phyloP scores from a whole-genome alignment of 257 asterid genomes.

The Thymus quinquecostatus region DNA sequence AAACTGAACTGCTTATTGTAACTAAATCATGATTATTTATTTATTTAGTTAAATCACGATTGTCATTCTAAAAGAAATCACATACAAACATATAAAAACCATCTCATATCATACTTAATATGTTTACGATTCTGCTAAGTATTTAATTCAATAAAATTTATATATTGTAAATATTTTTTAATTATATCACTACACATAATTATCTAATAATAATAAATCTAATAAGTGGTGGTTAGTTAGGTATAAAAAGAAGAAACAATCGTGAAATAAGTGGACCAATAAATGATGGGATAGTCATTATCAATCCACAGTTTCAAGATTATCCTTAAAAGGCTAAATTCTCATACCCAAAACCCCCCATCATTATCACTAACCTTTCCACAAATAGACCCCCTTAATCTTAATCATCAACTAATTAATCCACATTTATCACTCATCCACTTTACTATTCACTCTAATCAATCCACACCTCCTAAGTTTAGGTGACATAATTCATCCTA shows the following conservation, averaged over 20 bases:
- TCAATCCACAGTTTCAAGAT: conserved; percentile 34
- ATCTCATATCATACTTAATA: too few relatives aligned
- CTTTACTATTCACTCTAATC: background rate
- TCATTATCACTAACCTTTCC: conserved; percentile 55
- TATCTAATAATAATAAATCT: background rate
- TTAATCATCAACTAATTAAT: conserved; percentile 25
- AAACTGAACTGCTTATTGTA: conserved; percentile 15
- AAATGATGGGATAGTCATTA: conserved; percentile 44
- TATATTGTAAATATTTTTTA: too few relatives aligned
- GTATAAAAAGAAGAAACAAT: conserved; percentile 33
- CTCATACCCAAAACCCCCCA: conserved; percentile 29
- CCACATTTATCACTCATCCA: conserved; percentile 15
- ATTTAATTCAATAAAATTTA: too few relatives aligned
- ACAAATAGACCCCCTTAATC: conserved; percentile 36
- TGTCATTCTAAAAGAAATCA: too few relatives aligned
- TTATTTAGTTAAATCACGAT: too few relatives aligned
- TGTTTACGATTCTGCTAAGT: too few relatives aligned
- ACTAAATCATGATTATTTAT: background rate
- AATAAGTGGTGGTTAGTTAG: conserved; percentile 33
- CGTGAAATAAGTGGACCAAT: conserved; percentile 37
- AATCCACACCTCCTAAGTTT: too few relatives aligned
- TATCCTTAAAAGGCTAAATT: conserved; percentile 35
- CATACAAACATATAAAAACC: too few relatives aligned
- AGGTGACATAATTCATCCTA: too few relatives aligned
- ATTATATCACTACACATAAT: background rate